phyloP scores from a whole-genome alignment of 2,329 filamentous ascomycete genomes.

The Dactylonectria estremocensis region DNA sequence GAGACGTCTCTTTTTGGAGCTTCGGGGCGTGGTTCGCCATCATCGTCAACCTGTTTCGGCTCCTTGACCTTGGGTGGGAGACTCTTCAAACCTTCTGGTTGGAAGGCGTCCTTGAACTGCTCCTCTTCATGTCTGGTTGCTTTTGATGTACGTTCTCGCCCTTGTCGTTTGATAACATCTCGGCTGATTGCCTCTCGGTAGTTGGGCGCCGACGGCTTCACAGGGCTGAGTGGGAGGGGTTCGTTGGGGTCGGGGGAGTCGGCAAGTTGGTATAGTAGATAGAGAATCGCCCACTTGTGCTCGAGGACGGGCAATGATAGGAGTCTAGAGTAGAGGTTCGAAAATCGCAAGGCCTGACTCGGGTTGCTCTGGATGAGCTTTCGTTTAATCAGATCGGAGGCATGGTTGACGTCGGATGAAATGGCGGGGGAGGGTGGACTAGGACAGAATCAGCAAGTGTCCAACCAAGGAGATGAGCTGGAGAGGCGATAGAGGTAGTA shows the following conservation, averaged over 20 bases:
- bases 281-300: constrained; percentile 97
- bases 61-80: constrained; percentile 60
- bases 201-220: constrained; percentile 57
- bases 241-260: constrained; percentile 74
- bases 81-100: constrained; percentile 66
- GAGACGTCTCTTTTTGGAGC: constrained; percentile 64
- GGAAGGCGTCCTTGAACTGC: constrained; percentile 67
- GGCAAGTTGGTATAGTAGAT: constrained; percentile 88
- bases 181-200: constrained; percentile 56
- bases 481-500: constrained; percentile 16
- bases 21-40: constrained; percentile 52
- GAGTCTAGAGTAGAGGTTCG: constrained; percentile 90
- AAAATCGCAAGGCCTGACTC: constrained; percentile 86
- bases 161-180: constrained; percentile 56
- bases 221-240: constrained; percentile 62
- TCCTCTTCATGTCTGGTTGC: constrained; percentile 63
- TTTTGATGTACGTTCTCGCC: constrained; percentile 55
- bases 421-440: constrained; percentile 69
- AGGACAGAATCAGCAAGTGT: constrained; percentile 20
- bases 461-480: not conserved
- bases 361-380: constrained; percentile 85
- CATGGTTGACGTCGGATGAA: constrained; percentile 87
- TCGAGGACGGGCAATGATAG: constrained; percentile 92
- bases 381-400: constrained; percentile 91
- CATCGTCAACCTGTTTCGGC: constrained; percentile 55